Base-by-base conservation (phyloP, 2,329 filamentous ascomycete genomes). In the Ceratocystis papillata region DNA sequence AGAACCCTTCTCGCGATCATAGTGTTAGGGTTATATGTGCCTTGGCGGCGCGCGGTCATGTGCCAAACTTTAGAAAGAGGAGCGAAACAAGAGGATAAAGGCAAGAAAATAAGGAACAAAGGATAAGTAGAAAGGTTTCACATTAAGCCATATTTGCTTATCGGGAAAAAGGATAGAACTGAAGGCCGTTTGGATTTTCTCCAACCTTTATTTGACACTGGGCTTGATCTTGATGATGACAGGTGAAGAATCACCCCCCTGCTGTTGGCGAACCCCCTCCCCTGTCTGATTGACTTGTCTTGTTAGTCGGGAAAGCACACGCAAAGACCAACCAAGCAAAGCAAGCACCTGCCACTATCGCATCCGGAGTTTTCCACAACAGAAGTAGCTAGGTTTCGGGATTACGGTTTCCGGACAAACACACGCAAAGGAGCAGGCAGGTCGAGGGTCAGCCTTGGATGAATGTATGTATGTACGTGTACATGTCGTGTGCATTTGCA, bases 151-250 rank as follows among this genome's bases (percentile, higher is more conserved):
- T 20, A 10, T 22, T 15, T 64, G 20, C 6, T 6, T 46, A 17
- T 46, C 44, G 44, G 63, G 53, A 22, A 65, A 30, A 57, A 45
- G 50, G 57, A 65, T 41, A 22, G 46, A 41, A 22, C 1, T 17
- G 44, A 28, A 10, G 20, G 30, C 3, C 7, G 20, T 20, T 33
- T 33, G 62, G 7, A 45, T 20, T 1, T 64, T 64, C 53, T 59
- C 53, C 53, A 59, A 59, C 53, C 22, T 50, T n/a, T 0, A 8
- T n/a, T 50, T 22, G 22, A 50, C 46, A 50, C 15, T n/a, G n/a
- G 46, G 22, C n/a, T 12, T 50, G 17, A 22, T 59, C 15, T 20
- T 53, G 45, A 22, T 6, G 48, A 20, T 12, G 48, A 12, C 25
- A 25, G 25, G 37, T 41, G 30, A 33, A 25, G 48, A 53, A 25